Evolutionary conservation across 495 filamentous ascomycete genomes (phyloP).

Genomic region (Pseudotulostoma volvatum): DNA sequence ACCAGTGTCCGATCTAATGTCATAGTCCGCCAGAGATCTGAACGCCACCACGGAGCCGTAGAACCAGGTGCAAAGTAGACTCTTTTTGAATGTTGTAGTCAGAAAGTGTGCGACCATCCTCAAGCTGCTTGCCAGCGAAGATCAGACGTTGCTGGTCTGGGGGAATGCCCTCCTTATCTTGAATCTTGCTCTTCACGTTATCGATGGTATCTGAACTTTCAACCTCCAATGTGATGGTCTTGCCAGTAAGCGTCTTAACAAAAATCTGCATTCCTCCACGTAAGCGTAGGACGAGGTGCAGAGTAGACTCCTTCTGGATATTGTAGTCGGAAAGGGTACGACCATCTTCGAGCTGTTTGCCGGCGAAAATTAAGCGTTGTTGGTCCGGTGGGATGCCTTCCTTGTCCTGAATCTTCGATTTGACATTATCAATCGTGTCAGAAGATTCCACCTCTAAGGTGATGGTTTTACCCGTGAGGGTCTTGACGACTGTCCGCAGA

Average conservation of each 20-base stretch:
- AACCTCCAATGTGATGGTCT: constrained; percentile 84
- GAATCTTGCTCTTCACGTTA: constrained; percentile 85
- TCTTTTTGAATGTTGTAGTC: too few species aligned
- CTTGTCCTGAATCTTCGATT: constrained; percentile 96
- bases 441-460: constrained; percentile 54
- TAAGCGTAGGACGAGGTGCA: constrained; percentile 90
- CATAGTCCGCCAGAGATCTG: too few species aligned
- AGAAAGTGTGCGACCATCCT: too few species aligned
- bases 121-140: constrained; percentile 87
- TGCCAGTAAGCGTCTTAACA: constrained; percentile 84
- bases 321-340: too few species aligned
- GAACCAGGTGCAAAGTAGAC: constrained; percentile 72
- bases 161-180: constrained; percentile 87
- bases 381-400: constrained; percentile 93
- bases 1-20: too few species aligned
- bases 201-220: constrained; percentile 84
- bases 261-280: constrained; percentile 97
- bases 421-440: constrained; percentile 98
- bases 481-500: too few species aligned
- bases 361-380: constrained; percentile 72
- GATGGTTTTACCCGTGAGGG: constrained; percentile 56
- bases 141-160: too few species aligned
- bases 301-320: too few species aligned
- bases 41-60: constrained; percentile 77
- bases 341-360: constrained; percentile 99